phyloP scores from a whole-genome alignment of 495 filamentous ascomycete genomes.

The Aspergillus steynii region DNA sequence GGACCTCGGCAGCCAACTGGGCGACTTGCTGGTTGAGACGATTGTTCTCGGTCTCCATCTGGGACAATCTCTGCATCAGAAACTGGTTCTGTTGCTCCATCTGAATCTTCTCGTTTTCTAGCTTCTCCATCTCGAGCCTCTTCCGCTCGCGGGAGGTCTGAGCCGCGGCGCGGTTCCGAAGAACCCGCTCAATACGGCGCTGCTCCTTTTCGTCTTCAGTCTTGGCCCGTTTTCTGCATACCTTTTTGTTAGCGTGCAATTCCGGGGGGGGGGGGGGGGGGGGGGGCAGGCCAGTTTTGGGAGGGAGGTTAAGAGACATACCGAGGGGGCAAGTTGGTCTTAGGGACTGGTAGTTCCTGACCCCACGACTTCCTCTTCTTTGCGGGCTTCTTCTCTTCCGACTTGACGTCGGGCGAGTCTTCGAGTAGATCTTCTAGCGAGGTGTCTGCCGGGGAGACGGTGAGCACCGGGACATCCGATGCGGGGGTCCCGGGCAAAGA shows the following conservation, averaged over 20 bases:
- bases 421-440: conserved; percentile 33
- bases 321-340: conserved; percentile 95
- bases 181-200: conserved; percentile 92
- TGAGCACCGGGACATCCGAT: conserved; percentile 41
- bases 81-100: conserved; percentile 70
- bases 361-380: conserved; percentile 99
- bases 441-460: conserved; percentile 53
- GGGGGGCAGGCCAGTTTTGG: too few species aligned
- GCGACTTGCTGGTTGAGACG: conserved; percentile 65
- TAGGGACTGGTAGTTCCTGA: conserved; percentile 92
- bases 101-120: conserved; percentile 71
- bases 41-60: conserved; percentile 66
- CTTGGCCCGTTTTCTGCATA: conserved; percentile 87
- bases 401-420: conserved; percentile 31
- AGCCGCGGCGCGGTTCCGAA: conserved; percentile 91
- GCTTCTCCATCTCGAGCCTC: conserved; percentile 85
- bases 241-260: background rate
- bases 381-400: conserved; percentile 70
- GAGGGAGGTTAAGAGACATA: conserved; percentile 40
- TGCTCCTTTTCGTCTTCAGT: conserved; percentile 99
- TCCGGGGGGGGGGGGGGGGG: background rate
- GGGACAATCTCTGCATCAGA: conserved; percentile 62
- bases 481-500: conserved; percentile 34
- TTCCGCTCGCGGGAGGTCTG: conserved; percentile 97
- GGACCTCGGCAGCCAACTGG: conserved; percentile 60